Percentiles rank a stretch among this genome's conserved stretches.
Evolutionary conservation across 2,329 filamentous ascomycete genomes (phyloP).

Genomic region (Ceratocystis colombiana): DNA sequence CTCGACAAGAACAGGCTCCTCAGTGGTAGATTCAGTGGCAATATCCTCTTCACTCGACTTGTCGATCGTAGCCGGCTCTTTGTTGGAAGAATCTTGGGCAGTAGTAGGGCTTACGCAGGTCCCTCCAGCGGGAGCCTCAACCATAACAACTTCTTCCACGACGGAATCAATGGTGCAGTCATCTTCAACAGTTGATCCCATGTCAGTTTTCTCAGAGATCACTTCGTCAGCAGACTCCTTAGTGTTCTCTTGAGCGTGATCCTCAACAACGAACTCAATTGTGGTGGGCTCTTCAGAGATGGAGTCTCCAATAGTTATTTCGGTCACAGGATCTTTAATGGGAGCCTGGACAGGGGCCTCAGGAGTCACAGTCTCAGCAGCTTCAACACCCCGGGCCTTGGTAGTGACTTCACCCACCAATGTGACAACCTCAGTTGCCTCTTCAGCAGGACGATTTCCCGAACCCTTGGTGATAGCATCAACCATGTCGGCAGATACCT

Average conservation of each 20-base stretch:
- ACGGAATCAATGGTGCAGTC: too few relatives aligned
- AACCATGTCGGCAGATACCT: background rate
- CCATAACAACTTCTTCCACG: background rate
- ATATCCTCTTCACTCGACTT: background rate
- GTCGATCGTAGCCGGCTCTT: background rate
- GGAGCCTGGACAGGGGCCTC: background rate
- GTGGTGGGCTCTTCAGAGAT: background rate
- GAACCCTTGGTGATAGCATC: background rate
- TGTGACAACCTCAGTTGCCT: background rate
- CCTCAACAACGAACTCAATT: background rate
- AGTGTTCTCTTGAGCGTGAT: too few relatives aligned
- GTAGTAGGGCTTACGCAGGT: background rate
- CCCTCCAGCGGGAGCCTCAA: background rate
- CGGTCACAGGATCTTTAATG: background rate
- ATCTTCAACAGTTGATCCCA: too few relatives aligned
- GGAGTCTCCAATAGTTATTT: background rate
- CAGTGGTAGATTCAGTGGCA: background rate
- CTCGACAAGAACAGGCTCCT: constrained; percentile 9
- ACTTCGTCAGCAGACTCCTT: too few relatives aligned
- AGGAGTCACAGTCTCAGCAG: background rate
- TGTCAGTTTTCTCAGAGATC: too few relatives aligned
- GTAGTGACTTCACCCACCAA: background rate
- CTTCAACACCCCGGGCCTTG: background rate
- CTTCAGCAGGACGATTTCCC: background rate
- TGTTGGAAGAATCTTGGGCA: background rate